These are phyloP conservation scores for Gaeumannomyces sp. DNA, from an alignment of 2,329 filamentous ascomycete genomes.

Conservation along the genomic window DNA sequence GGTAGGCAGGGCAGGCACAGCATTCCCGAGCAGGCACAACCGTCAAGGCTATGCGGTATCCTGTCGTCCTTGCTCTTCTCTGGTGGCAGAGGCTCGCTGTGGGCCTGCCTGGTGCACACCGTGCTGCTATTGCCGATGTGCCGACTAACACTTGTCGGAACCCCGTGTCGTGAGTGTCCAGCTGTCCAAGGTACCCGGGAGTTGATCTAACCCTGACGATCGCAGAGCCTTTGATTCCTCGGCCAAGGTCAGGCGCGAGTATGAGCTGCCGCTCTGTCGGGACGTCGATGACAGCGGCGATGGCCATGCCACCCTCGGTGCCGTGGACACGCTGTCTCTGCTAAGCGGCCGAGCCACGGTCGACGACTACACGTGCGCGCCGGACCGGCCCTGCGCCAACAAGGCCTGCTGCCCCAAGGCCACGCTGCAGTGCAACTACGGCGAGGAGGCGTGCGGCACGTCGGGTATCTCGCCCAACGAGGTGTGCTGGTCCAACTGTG, in stretches of 20 bases:
- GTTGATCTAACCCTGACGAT: too few species aligned
- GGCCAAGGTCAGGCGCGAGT: background rate
- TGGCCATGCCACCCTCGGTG: background rate
- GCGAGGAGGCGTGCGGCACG: background rate
- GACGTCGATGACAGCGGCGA: too few species aligned
- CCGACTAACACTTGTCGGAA: too few species aligned
- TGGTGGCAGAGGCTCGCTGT: too few species aligned
- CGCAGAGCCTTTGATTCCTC: background rate
- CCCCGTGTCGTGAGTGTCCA: too few species aligned
- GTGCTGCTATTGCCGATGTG: too few species aligned
- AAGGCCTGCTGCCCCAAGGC: background rate
- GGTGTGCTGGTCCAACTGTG: background rate
- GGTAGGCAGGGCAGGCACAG: too few species aligned
- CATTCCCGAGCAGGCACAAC: too few species aligned
- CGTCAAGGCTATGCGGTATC: too few species aligned
- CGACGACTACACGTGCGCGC: background rate
- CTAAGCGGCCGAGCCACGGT: background rate
- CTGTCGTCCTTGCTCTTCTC: too few species aligned
- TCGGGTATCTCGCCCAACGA: constrained; percentile 1
- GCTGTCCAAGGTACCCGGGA: background rate
- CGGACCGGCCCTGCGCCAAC: background rate
- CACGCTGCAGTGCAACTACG: background rate
- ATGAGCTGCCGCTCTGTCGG: background rate
- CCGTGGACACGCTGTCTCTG: background rate
- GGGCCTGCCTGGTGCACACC: too few species aligned